These are phyloP conservation scores for Climacium dendroides DNA, from an alignment of 225 moss, liverwort and hornwort genomes.

Conservation along the genomic window DNA sequence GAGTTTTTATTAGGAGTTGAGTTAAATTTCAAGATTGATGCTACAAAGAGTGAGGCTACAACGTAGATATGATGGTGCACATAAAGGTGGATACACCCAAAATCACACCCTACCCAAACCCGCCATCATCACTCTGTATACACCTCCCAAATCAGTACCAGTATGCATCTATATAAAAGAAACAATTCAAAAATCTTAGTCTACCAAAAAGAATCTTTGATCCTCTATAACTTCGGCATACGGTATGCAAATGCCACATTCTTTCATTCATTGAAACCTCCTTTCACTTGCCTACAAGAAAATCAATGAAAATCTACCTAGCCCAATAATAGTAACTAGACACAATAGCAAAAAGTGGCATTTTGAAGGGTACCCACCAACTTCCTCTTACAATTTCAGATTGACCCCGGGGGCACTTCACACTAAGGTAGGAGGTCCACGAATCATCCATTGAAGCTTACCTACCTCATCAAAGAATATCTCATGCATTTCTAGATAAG, in stretches of 20 bases:
- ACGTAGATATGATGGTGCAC: background rate
- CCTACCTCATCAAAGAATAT: too few species aligned
- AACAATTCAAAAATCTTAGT: accelerated
- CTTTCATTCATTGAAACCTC: accelerated
- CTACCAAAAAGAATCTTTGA: background rate
- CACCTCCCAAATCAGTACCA: background rate
- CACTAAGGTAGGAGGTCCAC: too few species aligned
- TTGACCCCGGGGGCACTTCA: too few species aligned
- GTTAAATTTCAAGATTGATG: background rate
- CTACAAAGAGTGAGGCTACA: too few species aligned
- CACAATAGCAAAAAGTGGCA: too few species aligned
- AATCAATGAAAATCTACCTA: too few species aligned
- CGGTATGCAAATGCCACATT: accelerated
- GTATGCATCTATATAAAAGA: too few species aligned
- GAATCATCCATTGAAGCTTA: too few species aligned
- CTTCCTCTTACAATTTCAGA: background rate
- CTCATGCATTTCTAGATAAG: too few species aligned
- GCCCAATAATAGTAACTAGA: background rate
- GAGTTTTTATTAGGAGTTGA: background rate
- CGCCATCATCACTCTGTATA: accelerated
- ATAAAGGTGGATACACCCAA: background rate
- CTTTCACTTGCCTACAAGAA: background rate
- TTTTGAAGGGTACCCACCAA: background rate
- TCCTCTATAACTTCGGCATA: background rate
- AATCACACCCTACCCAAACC: accelerated